Percentiles rank a stretch among this genome's conserved stretches.
phyloP scores from a whole-genome alignment of 2,329 filamentous ascomycete species.

The Cytospora chrysosperma region DNA sequence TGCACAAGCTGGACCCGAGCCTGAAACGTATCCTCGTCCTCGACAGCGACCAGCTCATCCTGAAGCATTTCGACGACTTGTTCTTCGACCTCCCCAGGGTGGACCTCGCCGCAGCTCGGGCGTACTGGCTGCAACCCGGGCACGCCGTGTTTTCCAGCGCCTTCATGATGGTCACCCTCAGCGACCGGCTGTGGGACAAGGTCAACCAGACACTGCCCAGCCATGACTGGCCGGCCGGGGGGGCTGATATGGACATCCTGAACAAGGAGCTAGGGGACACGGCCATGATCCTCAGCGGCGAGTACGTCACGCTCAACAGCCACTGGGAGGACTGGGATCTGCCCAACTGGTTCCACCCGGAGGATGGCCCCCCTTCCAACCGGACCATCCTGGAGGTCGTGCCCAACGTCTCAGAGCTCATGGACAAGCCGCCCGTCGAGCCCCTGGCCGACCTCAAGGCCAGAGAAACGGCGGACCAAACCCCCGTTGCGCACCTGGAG shows the following conservation, averaged over 20 bases:
- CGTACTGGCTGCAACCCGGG: not conserved
- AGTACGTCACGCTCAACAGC: slow-evolving; percentile 8
- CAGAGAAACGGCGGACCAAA: not conserved
- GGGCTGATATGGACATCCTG: slow-evolving; percentile 1
- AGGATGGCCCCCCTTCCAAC: not conserved
- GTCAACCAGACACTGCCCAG: not conserved
- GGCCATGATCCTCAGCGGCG: slow-evolving; percentile 3
- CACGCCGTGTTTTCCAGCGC: not conserved
- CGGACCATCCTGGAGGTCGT: not conserved
- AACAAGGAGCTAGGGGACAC: not conserved
- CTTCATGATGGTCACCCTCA: slow-evolving; percentile 13
- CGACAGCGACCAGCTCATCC: slow-evolving; percentile 4
- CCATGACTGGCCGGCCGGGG: not conserved
- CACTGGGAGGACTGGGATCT: slow-evolving; percentile 6
- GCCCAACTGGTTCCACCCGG: slow-evolving; percentile 5
- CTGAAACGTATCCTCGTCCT: not conserved
- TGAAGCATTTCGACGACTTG: slow-evolving; percentile 8
- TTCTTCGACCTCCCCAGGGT: not conserved
- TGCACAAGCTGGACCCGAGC: not conserved
- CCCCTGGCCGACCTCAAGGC: not conserved
- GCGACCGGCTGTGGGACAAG: slow-evolving; percentile 5
- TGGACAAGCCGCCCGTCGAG: not conserved
- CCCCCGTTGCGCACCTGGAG: not conserved
- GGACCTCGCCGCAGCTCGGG: slow-evolving; percentile 7
- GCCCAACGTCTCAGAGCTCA: not conserved